Base-by-base conservation (phyloP, 2,329 filamentous ascomycete genomes). In the Epichloe gansuensis region DNA sequence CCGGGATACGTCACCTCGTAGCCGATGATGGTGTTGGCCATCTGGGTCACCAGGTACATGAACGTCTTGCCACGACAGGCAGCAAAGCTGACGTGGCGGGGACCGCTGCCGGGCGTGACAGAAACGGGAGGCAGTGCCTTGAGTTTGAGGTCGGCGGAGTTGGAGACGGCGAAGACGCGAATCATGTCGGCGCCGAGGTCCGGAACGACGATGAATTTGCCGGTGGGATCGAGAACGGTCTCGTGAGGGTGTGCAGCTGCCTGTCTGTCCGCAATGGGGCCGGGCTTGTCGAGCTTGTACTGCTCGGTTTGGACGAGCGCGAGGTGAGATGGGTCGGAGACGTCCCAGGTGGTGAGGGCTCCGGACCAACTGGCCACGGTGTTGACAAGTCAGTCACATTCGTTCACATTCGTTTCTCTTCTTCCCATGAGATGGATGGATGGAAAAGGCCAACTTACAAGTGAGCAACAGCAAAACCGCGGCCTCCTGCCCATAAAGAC, bases 121-220 rank as follows among this genome's bases (percentile, higher is more conserved):
- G 66, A 57, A 38, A 78, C 65, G 7, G 76, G 70, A 6, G 63
- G 57, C 21, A 68, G 58, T 23, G 67, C 60, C 17, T 61, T 61
- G 7, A 78, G 67, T 35, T 74, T 71, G 6, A 67, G 61, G 46
- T 73, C 72, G 57, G 79, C 67, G 8, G 48, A 25, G 6, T 35
- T 48, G 48, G 52, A 52, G 60, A 84, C 72, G 52, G 68, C 61
- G 63, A 78, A 87, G 53, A 70, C 67, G 56, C 78, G 80, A 47
- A 87, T 65, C 6, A 80, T 60, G 59, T 88, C 85, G 53, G 77
- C 73, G 42, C 84, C 81, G 5, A 90, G 72, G 59, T 88, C 85
- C 1, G 83, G 82, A 8, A 81, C 75, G 8, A 86, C 61, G 31
- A 86, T 60, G 64, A 77, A 88, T n/a, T 71, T 61, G 5, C 76